Evolutionary conservation across 2,329 filamentous ascomycete species (phyloP).

Genomic region (Madurella mycetomatis): DNA sequence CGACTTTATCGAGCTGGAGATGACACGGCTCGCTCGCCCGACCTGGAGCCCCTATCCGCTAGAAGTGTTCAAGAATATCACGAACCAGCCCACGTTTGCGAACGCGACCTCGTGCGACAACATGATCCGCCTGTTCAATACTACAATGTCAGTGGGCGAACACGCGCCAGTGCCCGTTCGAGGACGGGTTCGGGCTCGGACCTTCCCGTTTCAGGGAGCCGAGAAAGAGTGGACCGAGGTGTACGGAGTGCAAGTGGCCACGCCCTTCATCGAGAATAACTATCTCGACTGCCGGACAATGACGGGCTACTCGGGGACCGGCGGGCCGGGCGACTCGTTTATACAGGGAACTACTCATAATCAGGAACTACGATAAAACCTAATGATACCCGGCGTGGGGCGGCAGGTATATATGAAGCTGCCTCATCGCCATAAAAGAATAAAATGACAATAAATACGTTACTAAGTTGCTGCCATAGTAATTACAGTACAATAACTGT

Average conservation of each 20-base stretch:
- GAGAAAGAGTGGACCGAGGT: slow-evolving; percentile 23
- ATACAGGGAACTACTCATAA: neutral
- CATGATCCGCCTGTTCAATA: slow-evolving; percentile 34
- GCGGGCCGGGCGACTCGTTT: slow-evolving; percentile 19
- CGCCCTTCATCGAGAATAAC: slow-evolving; percentile 34
- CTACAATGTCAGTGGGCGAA: slow-evolving; percentile 25
- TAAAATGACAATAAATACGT: neutral
- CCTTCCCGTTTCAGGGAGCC: slow-evolving; percentile 23
- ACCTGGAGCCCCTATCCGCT: slow-evolving; percentile 34
- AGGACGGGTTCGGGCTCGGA: slow-evolving; percentile 25
- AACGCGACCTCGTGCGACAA: slow-evolving; percentile 39
- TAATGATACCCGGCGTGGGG: slow-evolving; percentile 7
- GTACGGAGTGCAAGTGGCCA: slow-evolving; percentile 31
- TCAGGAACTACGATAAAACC: slow-evolving; percentile 6
- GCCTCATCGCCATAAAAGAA: neutral
- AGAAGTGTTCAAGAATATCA: slow-evolving; percentile 45
- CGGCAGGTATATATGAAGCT: neutral
- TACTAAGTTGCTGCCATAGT: neutral
- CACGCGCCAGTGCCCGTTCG: slow-evolving; percentile 26
- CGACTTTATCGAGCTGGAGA: slow-evolving; percentile 31
- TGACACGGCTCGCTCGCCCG: slow-evolving; percentile 15
- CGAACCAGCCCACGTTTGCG: slow-evolving; percentile 54
- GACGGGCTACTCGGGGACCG: slow-evolving; percentile 27
- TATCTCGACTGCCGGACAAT: slow-evolving; percentile 29
- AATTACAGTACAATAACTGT: too few species aligned